Evolutionary conservation across 306 rosid species (phyloP).

Genomic region (Cicer yamashitae): DNA sequence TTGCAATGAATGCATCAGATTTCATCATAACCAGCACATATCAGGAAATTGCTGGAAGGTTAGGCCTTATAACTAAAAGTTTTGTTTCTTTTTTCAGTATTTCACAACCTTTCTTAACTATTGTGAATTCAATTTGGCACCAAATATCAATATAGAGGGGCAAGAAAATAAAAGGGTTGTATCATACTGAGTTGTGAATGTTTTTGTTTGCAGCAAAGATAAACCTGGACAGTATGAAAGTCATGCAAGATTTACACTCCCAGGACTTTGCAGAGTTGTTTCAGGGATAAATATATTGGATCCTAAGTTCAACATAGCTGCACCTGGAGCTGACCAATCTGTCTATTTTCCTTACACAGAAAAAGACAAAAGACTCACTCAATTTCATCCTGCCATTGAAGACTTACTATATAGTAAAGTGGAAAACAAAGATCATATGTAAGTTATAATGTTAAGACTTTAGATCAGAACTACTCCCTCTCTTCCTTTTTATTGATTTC

Average conservation of each 20-base stretch:
- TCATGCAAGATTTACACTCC: constrained; percentile 81
- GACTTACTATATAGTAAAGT: constrained; percentile 63
- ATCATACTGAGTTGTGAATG: constrained; percentile 32
- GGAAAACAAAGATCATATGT: constrained; percentile 79
- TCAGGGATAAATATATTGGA: constrained; percentile 89
- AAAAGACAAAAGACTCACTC: constrained; percentile 56
- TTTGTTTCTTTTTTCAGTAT: too few species aligned
- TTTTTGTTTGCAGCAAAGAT: constrained; percentile 71
- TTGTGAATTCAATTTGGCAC: neutral
- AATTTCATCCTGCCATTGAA: constrained; percentile 73
- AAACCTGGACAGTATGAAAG: constrained; percentile 91
- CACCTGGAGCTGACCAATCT: constrained; percentile 92
- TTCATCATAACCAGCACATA: constrained; percentile 87
- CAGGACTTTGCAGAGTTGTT: constrained; percentile 88
- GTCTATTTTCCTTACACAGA: constrained; percentile 79
- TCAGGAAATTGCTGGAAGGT: constrained; percentile 97
- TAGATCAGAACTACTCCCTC: neutral
- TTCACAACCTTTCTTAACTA: neutral
- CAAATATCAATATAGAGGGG: neutral
- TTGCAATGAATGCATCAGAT: constrained; percentile 92
- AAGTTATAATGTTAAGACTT: constrained; percentile 31
- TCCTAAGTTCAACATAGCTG: constrained; percentile 92
- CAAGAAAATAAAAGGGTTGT: neutral
- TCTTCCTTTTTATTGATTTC: too few species aligned
- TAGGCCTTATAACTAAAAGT: neutral